Percentiles rank a stretch among this genome's conserved stretches.
phyloP scores from a whole-genome alignment of 2,329 filamentous ascomycete genomes.

The Ophiostoma populinum region DNA sequence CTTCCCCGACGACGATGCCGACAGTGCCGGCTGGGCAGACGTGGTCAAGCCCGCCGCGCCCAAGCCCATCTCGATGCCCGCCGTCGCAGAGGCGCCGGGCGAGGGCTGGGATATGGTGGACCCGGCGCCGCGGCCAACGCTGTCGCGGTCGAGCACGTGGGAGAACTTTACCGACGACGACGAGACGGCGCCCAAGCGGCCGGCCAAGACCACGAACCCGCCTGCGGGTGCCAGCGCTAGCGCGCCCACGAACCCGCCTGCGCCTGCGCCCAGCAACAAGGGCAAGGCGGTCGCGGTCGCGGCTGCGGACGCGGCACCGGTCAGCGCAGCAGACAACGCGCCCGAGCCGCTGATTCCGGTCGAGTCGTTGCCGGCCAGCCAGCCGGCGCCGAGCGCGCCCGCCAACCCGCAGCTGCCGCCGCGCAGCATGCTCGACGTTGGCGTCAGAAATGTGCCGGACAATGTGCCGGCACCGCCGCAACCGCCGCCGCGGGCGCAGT shows the following conservation, averaged over 20 bases:
- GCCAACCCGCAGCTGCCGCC: slow-evolving; percentile 15
- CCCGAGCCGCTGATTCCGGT: slow-evolving; percentile 5
- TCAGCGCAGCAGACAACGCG: background rate
- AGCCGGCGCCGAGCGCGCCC: background rate
- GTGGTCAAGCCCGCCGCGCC: slow-evolving; percentile 14
- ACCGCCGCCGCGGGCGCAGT: slow-evolving; percentile 24
- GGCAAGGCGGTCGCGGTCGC: slow-evolving; percentile 5
- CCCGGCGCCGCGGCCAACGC: slow-evolving; percentile 17
- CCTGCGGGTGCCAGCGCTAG: too few relatives aligned
- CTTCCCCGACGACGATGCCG: slow-evolving; percentile 21
- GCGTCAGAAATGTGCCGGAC: too few relatives aligned
- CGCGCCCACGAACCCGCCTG: too few relatives aligned
- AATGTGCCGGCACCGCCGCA: slow-evolving; percentile 11
- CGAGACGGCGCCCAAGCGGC: too few relatives aligned
- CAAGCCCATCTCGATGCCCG: background rate
- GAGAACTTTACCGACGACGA: slow-evolving; percentile 20
- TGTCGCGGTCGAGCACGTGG: slow-evolving; percentile 22
- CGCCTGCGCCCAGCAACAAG: slow-evolving; percentile 2
- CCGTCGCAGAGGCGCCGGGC: slow-evolving; percentile 13
- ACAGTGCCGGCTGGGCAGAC: slow-evolving; percentile 25
- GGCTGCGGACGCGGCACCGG: too few relatives aligned
- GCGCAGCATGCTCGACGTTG: slow-evolving; percentile 12
- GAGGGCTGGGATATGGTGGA: slow-evolving; percentile 37
- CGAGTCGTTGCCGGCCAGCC: background rate
- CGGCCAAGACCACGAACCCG: too few relatives aligned